Conservation (phyloP, 2,329 filamentous ascomycete genomes). For the Teratosphaeria nubilosa region DNA sequence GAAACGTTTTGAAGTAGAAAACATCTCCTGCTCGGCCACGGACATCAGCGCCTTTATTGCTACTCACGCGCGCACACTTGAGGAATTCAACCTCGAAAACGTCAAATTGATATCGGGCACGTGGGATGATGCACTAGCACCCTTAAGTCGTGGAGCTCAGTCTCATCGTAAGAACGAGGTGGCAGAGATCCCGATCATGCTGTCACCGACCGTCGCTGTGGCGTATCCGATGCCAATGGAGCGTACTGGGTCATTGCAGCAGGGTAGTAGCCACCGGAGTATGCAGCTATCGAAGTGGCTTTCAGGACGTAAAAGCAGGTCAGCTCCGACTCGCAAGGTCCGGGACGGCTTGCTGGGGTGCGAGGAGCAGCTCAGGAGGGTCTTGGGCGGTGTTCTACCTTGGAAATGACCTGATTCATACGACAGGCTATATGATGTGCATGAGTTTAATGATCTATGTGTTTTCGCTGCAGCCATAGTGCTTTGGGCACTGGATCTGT, state of each 20-base stretch:
- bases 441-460: not conserved
- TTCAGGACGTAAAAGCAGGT: conserved; percentile 5
- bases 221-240: conserved; percentile 10
- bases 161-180: conserved; percentile 3
- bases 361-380: conserved; percentile 17
- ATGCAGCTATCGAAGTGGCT: conserved; percentile 15
- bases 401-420: conserved; percentile 12
- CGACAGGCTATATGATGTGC: not conserved
- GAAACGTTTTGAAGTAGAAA: conserved; percentile 59
- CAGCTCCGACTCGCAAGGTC: conserved; percentile 8
- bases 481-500: no score
- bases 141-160: conserved; percentile 40
- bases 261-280: conserved; percentile 8
- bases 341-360: conserved; percentile 17
- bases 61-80: conserved; percentile 56
- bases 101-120: conserved; percentile 59
- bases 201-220: conserved; percentile 14
- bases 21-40: conserved; percentile 58
- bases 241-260: conserved; percentile 8
- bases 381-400: conserved; percentile 17
- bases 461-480: not conserved
- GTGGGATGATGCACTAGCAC: conserved; percentile 76
- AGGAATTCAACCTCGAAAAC: conserved; percentile 72
- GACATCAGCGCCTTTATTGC: conserved; percentile 62
- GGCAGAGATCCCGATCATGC: conserved; percentile 25